Evolutionary conservation across 2,329 filamentous ascomycete species (phyloP), one percentile per base, ranked within the genome.

Genomic region (Waltergamsia citrina): DNA sequence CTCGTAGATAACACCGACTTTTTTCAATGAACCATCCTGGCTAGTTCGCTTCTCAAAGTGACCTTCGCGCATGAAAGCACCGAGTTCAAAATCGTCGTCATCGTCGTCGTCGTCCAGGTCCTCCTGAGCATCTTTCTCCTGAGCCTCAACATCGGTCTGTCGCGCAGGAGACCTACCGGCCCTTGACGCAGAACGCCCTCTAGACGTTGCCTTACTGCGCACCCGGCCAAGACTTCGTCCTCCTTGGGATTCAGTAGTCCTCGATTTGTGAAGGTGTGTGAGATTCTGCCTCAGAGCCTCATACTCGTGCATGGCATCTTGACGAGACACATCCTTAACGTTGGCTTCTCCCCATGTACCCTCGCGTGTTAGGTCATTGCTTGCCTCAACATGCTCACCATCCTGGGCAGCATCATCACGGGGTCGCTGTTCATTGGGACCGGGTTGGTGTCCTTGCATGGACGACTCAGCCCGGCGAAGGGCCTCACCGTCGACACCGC

Each of bases 1-100:
- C 55, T 81, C 84, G 64, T 80, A 90, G 2, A 86, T 62, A 2
- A 90, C 80, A 3, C 85, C 84, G 9, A 90, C 74, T 46, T 79
- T 83, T 60, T 90, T 92, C 9, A 78, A 71, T 0, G 83, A 81
- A 23, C 67, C 57, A 50, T 20, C 77, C 70, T 41, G 46, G 36
- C 3, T 72, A 74, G 39, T 36, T 10, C 81, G 70, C 51, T 81
- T 85, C 56, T 87, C 84, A 38, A 87, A 78, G 46, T 83, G 79
- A 2, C 83, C 83, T 39, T 84, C 75, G 30, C 74, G 71, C 57
- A 88, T 72, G 49, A 88, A 88, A 10, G 75, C 62, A 22, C 70
- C 71, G 2, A 88, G 65, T 39, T 82, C 71, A 41, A 88, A 86
- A 3, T 72, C 76, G 1, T 74, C 71, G 3, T 72, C 63, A 16